phyloP scores from a whole-genome alignment of 495 filamentous ascomycete species.

The Endocarpon pusillum region DNA sequence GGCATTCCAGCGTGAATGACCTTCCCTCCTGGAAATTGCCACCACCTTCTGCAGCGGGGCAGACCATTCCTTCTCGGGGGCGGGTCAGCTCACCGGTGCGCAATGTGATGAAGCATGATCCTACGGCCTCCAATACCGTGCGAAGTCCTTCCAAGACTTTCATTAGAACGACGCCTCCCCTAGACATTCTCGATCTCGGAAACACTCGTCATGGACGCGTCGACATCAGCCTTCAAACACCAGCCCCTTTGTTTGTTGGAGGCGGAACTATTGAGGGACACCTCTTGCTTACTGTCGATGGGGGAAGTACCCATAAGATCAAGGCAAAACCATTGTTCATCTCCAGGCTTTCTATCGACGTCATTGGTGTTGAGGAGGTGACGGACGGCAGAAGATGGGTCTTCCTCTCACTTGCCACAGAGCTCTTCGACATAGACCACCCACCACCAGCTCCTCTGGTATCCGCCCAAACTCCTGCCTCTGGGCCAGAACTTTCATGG shows the following conservation, averaged over 20 bases:
- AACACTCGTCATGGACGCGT: slow-evolving; percentile 17
- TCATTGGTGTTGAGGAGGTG: slow-evolving; percentile 35
- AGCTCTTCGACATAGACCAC: slow-evolving; percentile 31
- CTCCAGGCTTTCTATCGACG: slow-evolving; percentile 27
- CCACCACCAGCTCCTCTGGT: slow-evolving; percentile 33
- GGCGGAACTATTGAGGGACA: slow-evolving; percentile 24
- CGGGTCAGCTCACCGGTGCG: slow-evolving; percentile 12
- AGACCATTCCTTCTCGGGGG: slow-evolving; percentile 8
- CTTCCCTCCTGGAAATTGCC: slow-evolving; percentile 2
- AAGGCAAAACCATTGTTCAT: slow-evolving; percentile 15
- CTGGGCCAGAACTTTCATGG: slow-evolving; percentile 23
- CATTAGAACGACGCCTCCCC: slow-evolving; percentile 18
- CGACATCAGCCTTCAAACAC: slow-evolving; percentile 16
- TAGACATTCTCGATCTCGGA: slow-evolving; percentile 20
- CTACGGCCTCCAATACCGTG: slow-evolving; percentile 2
- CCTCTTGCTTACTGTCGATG: slow-evolving; percentile 19
- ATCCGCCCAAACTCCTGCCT: slow-evolving; percentile 16
- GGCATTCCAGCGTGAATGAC: slow-evolving; percentile 2
- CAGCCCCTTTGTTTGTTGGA: slow-evolving; percentile 22
- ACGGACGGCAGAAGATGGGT: slow-evolving; percentile 19
- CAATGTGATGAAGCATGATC: not conserved
- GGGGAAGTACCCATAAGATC: slow-evolving; percentile 10
- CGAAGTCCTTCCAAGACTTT: slow-evolving; percentile 20
- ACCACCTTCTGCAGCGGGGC: not conserved
- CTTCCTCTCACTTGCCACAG: slow-evolving; percentile 33